These are phyloP conservation scores for Aspergillus ellipticus DNA, from an alignment of 495 filamentous ascomycete species.

Conservation along the genomic window DNA sequence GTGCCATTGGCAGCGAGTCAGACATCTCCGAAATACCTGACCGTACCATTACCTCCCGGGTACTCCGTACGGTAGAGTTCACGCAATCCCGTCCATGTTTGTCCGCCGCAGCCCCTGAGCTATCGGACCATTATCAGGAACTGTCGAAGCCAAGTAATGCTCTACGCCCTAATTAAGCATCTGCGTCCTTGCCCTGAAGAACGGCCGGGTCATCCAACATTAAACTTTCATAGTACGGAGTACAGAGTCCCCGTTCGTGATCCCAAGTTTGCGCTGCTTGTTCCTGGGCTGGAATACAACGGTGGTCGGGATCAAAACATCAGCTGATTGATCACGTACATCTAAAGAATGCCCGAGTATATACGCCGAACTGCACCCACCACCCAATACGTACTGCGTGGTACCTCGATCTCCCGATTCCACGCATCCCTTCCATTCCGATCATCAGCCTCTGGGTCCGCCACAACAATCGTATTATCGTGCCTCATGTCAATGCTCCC, in stretches of 20 bases:
- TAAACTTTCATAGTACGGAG: not conserved
- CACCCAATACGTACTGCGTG: too few species aligned
- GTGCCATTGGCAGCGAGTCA: too few species aligned
- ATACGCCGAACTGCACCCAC: not conserved
- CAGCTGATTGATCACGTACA: not conserved
- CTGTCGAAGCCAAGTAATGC: not conserved
- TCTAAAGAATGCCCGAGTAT: not conserved
- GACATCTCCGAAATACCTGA: not conserved
- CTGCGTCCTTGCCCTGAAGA: not conserved
- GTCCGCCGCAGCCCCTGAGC: constrained; percentile 5
- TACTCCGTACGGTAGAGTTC: not conserved
- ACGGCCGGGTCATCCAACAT: not conserved
- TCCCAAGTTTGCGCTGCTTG: not conserved
- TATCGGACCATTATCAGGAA: not conserved
- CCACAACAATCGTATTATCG: not conserved
- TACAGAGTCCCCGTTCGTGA: not conserved
- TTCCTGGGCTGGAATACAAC: not conserved
- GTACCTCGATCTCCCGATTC: not conserved
- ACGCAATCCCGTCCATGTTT: not conserved
- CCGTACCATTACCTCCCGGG: not conserved
- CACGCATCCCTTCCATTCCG: not conserved
- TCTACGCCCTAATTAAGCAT: not conserved
- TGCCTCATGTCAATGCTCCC: not conserved
- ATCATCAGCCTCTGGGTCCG: not conserved
- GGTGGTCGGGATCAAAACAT: not conserved